Conservation (phyloP, 345 rosid species). For the Crucihimalaya himalaica region DNA sequence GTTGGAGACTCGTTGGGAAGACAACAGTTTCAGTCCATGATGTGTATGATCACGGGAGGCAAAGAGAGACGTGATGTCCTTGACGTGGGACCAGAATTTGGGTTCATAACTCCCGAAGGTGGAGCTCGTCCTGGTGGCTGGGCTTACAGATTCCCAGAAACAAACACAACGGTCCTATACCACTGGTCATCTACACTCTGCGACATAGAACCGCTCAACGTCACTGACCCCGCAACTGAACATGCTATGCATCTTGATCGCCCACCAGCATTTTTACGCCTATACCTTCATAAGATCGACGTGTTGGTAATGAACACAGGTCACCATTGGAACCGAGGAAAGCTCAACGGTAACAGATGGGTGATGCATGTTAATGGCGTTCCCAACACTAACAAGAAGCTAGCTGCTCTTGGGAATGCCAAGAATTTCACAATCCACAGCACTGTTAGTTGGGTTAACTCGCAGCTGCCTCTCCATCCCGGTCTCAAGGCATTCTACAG, state of each 20-base stretch:
- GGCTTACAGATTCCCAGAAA: conserved; percentile 72
- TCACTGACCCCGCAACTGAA: conserved; percentile 50
- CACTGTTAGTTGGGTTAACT: conserved; percentile 65
- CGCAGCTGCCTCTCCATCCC: conserved; percentile 60
- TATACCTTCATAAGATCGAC: conserved; percentile 54
- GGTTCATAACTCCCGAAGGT: conserved; percentile 52
- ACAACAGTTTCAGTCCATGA: conserved; percentile 79
- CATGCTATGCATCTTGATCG: conserved; percentile 87
- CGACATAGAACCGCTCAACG: conserved; percentile 61
- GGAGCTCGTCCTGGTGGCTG: conserved; percentile 70
- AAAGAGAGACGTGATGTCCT: conserved; percentile 46
- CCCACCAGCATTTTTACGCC: conserved; percentile 68
- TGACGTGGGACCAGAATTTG: conserved; percentile 65
- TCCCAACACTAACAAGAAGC: conserved; percentile 56
- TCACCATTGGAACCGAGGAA: conserved; percentile 86
- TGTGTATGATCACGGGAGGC: conserved; percentile 84
- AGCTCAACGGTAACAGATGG: conserved; percentile 68
- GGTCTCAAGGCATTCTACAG: conserved; percentile 65
- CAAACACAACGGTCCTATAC: conserved; percentile 69
- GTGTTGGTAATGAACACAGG: conserved; percentile 82
- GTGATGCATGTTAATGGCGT: conserved; percentile 67
- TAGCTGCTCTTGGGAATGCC: conserved; percentile 61
- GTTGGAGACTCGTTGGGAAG: conserved; percentile 88
- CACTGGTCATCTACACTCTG: conserved; percentile 80
- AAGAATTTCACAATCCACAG: conserved; percentile 75